A percentile compares a stretch with the other conserved stretches of the same genome.
These are phyloP conservation scores for Pyrus hybrid DNA, from an alignment of 331 rosid species.

Conservation along the genomic window DNA sequence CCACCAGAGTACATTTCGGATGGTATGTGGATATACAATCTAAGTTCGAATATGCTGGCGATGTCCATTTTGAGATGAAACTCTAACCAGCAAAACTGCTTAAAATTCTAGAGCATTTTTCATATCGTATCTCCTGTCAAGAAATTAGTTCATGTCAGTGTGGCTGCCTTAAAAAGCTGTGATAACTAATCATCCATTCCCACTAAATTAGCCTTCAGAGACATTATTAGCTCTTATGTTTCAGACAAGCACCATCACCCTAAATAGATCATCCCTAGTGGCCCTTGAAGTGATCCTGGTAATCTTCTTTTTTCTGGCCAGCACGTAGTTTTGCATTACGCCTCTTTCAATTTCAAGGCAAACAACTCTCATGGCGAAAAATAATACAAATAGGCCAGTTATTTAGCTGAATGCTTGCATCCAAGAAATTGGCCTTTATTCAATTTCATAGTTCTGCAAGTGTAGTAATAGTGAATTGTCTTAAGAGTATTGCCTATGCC, in stretches of 20 bases:
- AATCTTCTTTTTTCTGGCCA: background rate
- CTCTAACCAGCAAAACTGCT: background rate
- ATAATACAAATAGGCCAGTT: background rate
- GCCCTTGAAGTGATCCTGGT: background rate
- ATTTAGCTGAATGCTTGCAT: background rate
- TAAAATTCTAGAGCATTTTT: background rate
- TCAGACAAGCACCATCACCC: background rate
- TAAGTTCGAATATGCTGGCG: background rate
- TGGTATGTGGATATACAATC: constrained; percentile 31
- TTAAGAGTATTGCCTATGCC: background rate
- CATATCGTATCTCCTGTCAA: background rate
- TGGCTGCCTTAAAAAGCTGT: background rate
- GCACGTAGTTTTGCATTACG: background rate
- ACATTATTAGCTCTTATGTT: background rate
- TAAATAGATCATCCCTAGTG: background rate
- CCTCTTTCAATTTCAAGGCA: background rate
- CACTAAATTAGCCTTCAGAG: background rate
- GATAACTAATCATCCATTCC: background rate
- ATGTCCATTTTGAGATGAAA: background rate
- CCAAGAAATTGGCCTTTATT: background rate
- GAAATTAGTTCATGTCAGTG: background rate
- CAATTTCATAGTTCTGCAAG: background rate
- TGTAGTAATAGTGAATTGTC: background rate
- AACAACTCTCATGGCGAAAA: background rate
- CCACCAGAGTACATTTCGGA: constrained; percentile 84